Evolutionary conservation across 768 basidiomycete genomes (phyloP), one percentile per base, ranked within the genome.

Genomic region (Psilocybe tampanensis): DNA sequence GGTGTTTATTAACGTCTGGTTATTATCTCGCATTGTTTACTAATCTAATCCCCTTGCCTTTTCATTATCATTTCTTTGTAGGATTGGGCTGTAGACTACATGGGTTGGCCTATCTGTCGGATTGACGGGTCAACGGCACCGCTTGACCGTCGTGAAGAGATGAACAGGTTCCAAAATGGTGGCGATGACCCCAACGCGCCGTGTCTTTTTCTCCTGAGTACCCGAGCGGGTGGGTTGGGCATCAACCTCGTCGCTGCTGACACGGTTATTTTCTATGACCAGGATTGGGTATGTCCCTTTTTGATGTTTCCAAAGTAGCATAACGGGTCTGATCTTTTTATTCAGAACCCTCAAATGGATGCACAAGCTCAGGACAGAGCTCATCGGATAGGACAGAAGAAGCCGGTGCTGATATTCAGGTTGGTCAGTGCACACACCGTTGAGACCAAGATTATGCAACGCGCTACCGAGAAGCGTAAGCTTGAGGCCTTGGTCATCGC

Each of bases 401-500:
- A 79, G 61, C 94, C 94, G 0, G 94, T 97, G 51, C 78, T 97
- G 43, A 86, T 97, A 55, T 96, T 93, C 76, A 81, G 96, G 36
- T 79, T 98, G 3, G 85, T 96, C 34, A 90, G 87, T 19, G 88
- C 85, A 6, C 89, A 95, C 70, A 97, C 94, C 2, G 81, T 99
- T 63, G 96, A 99, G 76, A 90, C 88, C 39, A 90, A 88, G 70
- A 94, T 98, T 64, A 86, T 98, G 81, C 84, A 93, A 66, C 82
- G 86, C n/a, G 92, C 92, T 6, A 80, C 81, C 8, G 90, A 92
- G 76, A 94, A 94, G 74, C 83, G 92, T 44, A 88, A 92, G 71
- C 82, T 99, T 4, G 97, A 98, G 74, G 92, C 92, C 1, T 78
- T 98, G 34, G 95, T 99, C 65, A 98, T 98, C 66, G 94, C 93